Evolutionary conservation across 164 flowering plant species (phyloP).

Genomic region (Malania oleifera): DNA sequence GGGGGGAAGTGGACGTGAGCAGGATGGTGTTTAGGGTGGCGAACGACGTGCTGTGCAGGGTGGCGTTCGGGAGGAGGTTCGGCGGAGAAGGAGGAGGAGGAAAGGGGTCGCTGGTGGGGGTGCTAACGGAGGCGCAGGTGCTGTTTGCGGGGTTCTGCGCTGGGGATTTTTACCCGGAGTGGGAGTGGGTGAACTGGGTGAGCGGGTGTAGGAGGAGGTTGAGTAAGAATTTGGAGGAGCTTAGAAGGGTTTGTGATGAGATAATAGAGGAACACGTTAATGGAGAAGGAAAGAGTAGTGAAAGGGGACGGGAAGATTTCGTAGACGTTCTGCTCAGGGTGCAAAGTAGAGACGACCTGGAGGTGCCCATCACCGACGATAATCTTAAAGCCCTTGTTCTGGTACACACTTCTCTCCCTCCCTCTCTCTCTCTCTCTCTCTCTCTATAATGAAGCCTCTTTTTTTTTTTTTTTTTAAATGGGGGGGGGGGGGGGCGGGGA

Average conservation of each 20-base stretch:
- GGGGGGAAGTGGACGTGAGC: conserved; percentile 31
- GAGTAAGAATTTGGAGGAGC: conserved; percentile 25
- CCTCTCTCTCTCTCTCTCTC: not conserved
- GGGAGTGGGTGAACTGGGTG: conserved; percentile 40
- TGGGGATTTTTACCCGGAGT: conserved; percentile 52
- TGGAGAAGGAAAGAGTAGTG: not conserved
- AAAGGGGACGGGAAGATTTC: conserved; percentile 30
- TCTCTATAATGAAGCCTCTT: too few species aligned
- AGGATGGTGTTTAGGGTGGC: conserved; percentile 29
- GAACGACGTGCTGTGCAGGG: conserved; percentile 49
- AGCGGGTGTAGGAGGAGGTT: conserved; percentile 40
- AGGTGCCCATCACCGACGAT: conserved; percentile 49
- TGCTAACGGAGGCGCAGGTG: conserved; percentile 45
- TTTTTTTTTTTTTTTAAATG: too few species aligned
- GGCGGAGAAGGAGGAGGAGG: conserved; percentile 6
- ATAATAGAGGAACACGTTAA: conserved; percentile 29
- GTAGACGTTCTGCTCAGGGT: conserved; percentile 47
- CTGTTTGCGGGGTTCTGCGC: conserved; percentile 43
- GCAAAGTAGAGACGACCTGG: conserved; percentile 27
- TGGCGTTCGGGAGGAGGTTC: conserved; percentile 60
- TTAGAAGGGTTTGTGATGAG: conserved; percentile 42
- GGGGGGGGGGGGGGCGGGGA: too few species aligned
- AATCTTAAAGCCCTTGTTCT: conserved; percentile 56
- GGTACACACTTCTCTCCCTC: conserved; percentile 20
- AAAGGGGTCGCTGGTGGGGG: conserved; percentile 22